Evolutionary conservation across 1,284 basidiomycete genomes (phyloP), one percentile per base, ranked within the genome.

Genomic region (Abortiporus biennis): DNA sequence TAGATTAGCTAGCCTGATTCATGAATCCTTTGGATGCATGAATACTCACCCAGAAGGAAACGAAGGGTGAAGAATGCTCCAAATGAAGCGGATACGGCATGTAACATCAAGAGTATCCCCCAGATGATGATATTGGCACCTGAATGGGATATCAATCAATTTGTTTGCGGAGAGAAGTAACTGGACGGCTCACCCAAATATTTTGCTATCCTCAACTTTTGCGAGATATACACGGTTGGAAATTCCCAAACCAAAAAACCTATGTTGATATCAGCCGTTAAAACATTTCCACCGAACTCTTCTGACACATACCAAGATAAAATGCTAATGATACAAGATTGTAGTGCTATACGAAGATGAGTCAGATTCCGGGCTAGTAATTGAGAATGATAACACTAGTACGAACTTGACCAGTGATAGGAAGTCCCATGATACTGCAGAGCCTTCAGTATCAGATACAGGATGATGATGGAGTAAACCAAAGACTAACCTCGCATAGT

Each of bases 321-420:
- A 84, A 85, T 1, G 79, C 74, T 50, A 80, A 63, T n/a, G 80
- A 79, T 2, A 82, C 72, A 11, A 81, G 59, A 51, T 82, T 83
- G 55, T 81, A 82, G 39, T 75, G 53, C 72, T 78, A 37, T 3
- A 40, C 24, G 13, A 32, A 25, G 15, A 36, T 54, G 12, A 53
- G 47, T 44, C 27, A 44, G 38, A 21, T 19, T 24, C 8, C n/a
- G n/a, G n/a, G n/a, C n/a, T n/a, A n/a, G n/a, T n/a, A n/a, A n/a
- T n/a, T n/a, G n/a, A n/a, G n/a, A n/a, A n/a, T n/a, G n/a, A n/a
- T n/a, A n/a, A n/a, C n/a, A n/a, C n/a, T 16, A 5, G 20, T 34
- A 44, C 55, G 37, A 50, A 76, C 77, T 67, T 79, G 72, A 17
- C 78, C 78, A 4, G 58, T 67, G 41, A 82, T 79, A 2, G 79